Conservation (phyloP, 805 yeast species). For the Starmerella apis region DNA sequence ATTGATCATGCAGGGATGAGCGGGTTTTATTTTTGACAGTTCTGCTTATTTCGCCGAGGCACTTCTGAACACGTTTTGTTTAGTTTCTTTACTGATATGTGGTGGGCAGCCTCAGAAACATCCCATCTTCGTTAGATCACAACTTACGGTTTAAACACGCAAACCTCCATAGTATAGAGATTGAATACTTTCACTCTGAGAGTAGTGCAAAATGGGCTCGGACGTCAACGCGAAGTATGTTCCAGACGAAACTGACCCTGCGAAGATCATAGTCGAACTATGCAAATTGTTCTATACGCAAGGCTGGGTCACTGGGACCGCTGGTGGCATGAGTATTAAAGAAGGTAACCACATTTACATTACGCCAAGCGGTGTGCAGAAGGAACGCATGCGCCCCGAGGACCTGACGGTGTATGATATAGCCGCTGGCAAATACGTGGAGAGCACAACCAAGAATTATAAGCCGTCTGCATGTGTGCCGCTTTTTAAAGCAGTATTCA, state of each 20-base stretch:
- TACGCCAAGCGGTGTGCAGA: slow-evolving; percentile 95
- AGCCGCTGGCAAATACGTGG: slow-evolving; percentile 42
- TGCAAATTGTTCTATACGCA: slow-evolving; percentile 67
- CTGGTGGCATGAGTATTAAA: slow-evolving; percentile 82
- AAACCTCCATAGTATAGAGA: background rate
- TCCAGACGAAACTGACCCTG: slow-evolving; percentile 59
- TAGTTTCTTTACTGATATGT: no score
- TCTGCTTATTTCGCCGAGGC: no score
- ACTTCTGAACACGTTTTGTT: no score
- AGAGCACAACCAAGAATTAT: slow-evolving; percentile 47
- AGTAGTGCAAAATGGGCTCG: slow-evolving; percentile 24
- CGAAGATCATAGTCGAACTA: slow-evolving; percentile 70
- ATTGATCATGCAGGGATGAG: no score
- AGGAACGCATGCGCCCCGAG: slow-evolving; percentile 71
- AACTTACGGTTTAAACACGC: background rate
- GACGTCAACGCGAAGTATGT: slow-evolving; percentile 24
- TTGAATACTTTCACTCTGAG: no score
- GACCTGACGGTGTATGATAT: slow-evolving; percentile 69
- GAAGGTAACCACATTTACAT: slow-evolving; percentile 49
- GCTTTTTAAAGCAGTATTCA: slow-evolving; percentile 62
- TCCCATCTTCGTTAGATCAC: no score
- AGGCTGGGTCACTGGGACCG: slow-evolving; percentile 93
- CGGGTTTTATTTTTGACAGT: no score
- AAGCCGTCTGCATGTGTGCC: slow-evolving; percentile 96
- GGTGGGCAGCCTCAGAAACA: no score